Evolutionary conservation across 768 basidiomycete species (phyloP).

Genomic region (Kwoniella shandongensis): DNA sequence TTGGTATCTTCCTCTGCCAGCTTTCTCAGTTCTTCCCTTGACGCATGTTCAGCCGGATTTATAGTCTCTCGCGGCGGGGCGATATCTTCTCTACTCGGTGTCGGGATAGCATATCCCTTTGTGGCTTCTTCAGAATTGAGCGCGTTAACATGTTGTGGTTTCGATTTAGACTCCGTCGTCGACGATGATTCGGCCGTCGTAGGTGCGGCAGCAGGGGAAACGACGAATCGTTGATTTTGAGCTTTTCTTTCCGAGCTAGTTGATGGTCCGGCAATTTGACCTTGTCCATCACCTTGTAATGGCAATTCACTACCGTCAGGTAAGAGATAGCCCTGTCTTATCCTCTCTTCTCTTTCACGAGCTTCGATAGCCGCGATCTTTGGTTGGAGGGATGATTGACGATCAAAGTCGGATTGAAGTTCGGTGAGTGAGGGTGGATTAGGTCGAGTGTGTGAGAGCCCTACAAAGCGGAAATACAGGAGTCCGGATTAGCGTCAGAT

Average conservation of each 20-base stretch:
- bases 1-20: constrained; percentile 47
- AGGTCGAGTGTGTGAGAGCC: constrained; percentile 46
- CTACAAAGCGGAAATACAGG: too few species aligned
- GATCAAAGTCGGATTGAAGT: constrained; percentile 27
- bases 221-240: constrained; percentile 1
- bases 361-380: constrained; percentile 40
- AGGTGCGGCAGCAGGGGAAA: neutral
- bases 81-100: constrained; percentile 18
- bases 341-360: constrained; percentile 42
- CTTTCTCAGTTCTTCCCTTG: constrained; percentile 36
- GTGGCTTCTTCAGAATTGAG: constrained; percentile 8
- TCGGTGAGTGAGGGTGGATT: constrained; percentile 37
- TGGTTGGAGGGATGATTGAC: constrained; percentile 27
- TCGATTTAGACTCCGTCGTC: too few species aligned
- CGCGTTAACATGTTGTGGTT: constrained; percentile 10
- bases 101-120: constrained; percentile 27
- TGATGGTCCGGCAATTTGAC: constrained; percentile 16
- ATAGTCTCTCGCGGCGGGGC: constrained; percentile 26
- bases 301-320: constrained; percentile 12
- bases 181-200: neutral
- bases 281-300: neutral
- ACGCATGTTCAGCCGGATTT: constrained; percentile 29
- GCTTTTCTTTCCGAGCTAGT: constrained; percentile 11
- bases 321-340: constrained; percentile 44
- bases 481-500: neutral